Base-by-base conservation (phyloP, 108 stramenopile species). In the Mediolabrus comicus region DNA sequence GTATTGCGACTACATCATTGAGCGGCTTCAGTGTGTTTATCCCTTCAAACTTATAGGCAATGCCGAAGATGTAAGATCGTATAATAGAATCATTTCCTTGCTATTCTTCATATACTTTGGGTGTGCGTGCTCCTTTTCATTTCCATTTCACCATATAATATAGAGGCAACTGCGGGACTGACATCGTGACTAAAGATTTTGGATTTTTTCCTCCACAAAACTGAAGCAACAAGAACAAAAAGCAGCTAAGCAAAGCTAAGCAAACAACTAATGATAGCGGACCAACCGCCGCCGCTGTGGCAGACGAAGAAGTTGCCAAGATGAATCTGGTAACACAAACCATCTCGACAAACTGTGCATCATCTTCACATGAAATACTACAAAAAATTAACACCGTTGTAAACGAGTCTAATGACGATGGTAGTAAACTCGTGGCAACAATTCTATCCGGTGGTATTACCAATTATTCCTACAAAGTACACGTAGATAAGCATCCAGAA, bases 11-110 rank as follows among this genome's bases (percentile, higher is more conserved):
- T 29, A 98, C 98, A 3, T 97, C 98, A 14, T 84, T 83, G 41
- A 92, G 91, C 57, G 96, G 96, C 10, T 99, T 95, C 56, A 94
- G 87, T 65, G 81, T 95, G 6, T 99, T 98, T 71, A 97, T 98
- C 69, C 97, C 98, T 46, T 89, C 87, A 16, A 94, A 94, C 69
- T 74, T 93, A 55, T 93, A 83, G 22, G 6, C 22, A 3, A 9
- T 22, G 22, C 22, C n/a, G n/a, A n/a, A n/a, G n/a, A n/a, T n/a
- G n/a, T n/a, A n/a, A n/a, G n/a, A n/a, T n/a, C n/a, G n/a, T n/a
- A n/a, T n/a, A n/a, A n/a, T n/a, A n/a, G n/a, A n/a, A n/a, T n/a
- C n/a, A n/a, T n/a, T n/a, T n/a, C n/a, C n/a, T n/a, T n/a, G n/a
- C n/a, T n/a, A n/a, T n/a, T n/a, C n/a, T n/a, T n/a, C n/a, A n/a